Base-by-base conservation (phyloP, 73 alveolate genomes). In the Paramecium tetraurelia region DNA sequence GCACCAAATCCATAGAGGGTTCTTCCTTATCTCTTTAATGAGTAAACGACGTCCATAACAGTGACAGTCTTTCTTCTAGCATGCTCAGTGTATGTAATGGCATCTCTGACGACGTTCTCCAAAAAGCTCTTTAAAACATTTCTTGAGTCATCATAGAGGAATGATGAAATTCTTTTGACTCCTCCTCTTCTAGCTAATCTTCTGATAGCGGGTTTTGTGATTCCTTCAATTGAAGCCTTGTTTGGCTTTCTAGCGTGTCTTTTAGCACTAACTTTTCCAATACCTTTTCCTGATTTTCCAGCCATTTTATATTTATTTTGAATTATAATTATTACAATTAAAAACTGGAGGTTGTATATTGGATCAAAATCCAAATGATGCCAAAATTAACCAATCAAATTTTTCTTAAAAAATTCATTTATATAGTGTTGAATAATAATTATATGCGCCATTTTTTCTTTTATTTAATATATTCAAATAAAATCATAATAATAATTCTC, bases 171-270 rank as follows among this genome's bases (percentile, higher is more conserved):
- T 94, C 99, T 96, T 89, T 95, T 96, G 57, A 96, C 97, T 29
- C 99, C 99, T 86, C 99, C 99, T 95, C 98, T 96, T 95, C 99
- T 96, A 40, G 99, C 99, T 89, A 96, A 95, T 96, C 99, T 96
- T 92, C 97, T 95, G 85, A 96, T 96, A 58, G 99, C 98, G 71
- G 97, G 97, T 85, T 96, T 93, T 11, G 98, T 94, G 70, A 96
- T 96, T 50, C 98, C 98, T 93, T 93, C 95, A 80, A 95, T 95
- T 3, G 95, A 92, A 85, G 93, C 96, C 84, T 95, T 95, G 77
- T 87, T 85, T 22, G 97, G 58, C 88, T 93, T 92, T 53, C 93
- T 90, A 14, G 95, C 88, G 40, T 89, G 94, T 92, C 97, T 94
- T 85, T 94, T 94, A 44, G 97, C 97, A 85, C 96, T 94, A 57